Evolutionary conservation across 2,329 filamentous ascomycete genomes (phyloP), one percentile per base, ranked within the genome.

Genomic region (Parascedosporium putredinis): DNA sequence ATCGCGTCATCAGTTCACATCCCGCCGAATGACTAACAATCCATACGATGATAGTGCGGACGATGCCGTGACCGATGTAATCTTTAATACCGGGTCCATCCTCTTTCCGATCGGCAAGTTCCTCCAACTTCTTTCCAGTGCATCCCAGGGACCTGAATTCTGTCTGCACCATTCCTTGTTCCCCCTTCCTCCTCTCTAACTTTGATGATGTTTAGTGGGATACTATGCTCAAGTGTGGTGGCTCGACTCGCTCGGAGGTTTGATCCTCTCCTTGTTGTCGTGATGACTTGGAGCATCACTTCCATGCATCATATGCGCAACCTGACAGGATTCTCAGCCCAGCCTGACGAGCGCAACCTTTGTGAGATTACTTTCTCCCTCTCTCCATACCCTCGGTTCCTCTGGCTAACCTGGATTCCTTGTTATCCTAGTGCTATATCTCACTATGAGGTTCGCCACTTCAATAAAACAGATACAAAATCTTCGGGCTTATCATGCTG

Each of bases 381-480:
- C n/a, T n/a, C n/a, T n/a, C n/a, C n/a, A n/a, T n/a, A n/a, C n/a
- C n/a, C n/a, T n/a, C n/a, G n/a, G n/a, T n/a, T n/a, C n/a, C n/a
- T n/a, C n/a, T n/a, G n/a, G n/a, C n/a, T n/a, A n/a, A n/a, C n/a
- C n/a, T n/a, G n/a, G n/a, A n/a, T n/a, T n/a, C n/a, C n/a, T n/a
- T n/a, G n/a, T n/a, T n/a, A n/a, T n/a, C n/a, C n/a, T 27, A 52
- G 66, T 95, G 20, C 74, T 95, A 1, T 96, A 96, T 67, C 76
- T 95, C 57, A 93, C 89, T 1, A 95, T 95, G 86, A 84, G 90
- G 18, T 95, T 95, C 62, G 89, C 89, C 43, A 88, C 86, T 56
- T 85, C 86, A 10, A 94, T 96, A 60, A 81, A 80, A 60, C 83
- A 88, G 62, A 93, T 94, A 53, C 88, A 93, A 62, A 88, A 88